phyloP scores from a whole-genome alignment of 192 early-diverging fungal genomes.

The Coemansia umbellata region DNA sequence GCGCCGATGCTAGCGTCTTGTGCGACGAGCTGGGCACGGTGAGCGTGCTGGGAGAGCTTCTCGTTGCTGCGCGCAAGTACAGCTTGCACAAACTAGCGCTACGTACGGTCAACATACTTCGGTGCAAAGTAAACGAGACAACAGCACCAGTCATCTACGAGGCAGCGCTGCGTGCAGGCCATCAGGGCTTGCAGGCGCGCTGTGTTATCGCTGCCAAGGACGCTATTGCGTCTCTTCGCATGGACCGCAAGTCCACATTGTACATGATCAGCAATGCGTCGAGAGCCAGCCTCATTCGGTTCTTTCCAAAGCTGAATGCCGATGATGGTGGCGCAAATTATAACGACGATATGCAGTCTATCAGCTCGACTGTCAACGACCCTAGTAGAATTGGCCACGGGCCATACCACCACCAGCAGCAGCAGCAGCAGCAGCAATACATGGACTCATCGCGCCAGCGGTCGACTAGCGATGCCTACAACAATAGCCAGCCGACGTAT shows the following conservation, averaged over 20 bases:
- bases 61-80: conserved; percentile 63
- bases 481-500: not conserved
- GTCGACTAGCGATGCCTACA: conserved; percentile 29
- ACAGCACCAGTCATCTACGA: conserved; percentile 67
- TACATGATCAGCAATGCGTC: conserved; percentile 34
- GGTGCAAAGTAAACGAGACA: conserved; percentile 57
- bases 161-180: conserved; percentile 61
- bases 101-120: conserved; percentile 56
- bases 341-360: not conserved
- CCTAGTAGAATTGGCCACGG: not conserved
- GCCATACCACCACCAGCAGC: conserved; percentile 9
- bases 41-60: conserved; percentile 59
- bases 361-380: too few species aligned
- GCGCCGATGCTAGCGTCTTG: conserved; percentile 7
- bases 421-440: conserved; percentile 16
- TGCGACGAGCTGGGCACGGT: conserved; percentile 22
- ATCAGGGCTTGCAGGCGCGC: conserved; percentile 60
- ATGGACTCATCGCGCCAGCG: conserved; percentile 14
- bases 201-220: conserved; percentile 34
- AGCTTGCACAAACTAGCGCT: conserved; percentile 55
- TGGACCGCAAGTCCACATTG: conserved; percentile 29
- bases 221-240: conserved; percentile 19
- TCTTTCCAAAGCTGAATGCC: conserved; percentile 30
- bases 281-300: conserved; percentile 30
- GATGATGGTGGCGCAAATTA: conserved; percentile 1